Evolutionary conservation across 257 asterid genomes (phyloP).

Genomic region (Jasminum sambac): DNA sequence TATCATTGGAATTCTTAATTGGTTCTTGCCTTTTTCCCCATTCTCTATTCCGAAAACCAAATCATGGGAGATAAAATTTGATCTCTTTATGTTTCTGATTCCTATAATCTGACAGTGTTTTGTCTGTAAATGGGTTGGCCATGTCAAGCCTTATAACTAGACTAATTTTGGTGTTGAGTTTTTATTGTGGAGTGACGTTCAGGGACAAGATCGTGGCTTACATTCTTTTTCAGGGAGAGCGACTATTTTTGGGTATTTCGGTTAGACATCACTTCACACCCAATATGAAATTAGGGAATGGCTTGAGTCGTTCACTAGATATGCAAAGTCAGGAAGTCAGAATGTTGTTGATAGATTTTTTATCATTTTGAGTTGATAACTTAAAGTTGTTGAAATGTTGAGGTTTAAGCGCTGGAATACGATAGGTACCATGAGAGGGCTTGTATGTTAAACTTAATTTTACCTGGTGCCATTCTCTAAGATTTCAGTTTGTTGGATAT

Average conservation of each 20-base stretch:
- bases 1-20: neutral
- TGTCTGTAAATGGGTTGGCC: neutral
- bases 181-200: neutral
- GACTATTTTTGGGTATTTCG: neutral
- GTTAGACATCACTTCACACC: neutral
- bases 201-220: neutral
- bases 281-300: neutral
- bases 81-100: neutral
- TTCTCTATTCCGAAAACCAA: neutral
- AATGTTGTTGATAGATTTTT: neutral
- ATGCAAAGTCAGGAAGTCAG: neutral
- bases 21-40: neutral
- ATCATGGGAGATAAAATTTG: neutral
- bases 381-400: neutral
- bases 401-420: neutral
- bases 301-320: neutral
- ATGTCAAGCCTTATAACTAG: neutral
- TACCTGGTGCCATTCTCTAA: no score
- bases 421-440: neutral
- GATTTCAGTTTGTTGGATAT: neutral
- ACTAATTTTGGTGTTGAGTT: neutral
- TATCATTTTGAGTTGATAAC: neutral
- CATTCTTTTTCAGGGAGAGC: neutral
- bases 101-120: neutral
- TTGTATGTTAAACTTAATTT: no score